Conservation (phyloP, 129 eudicot genomes). For the Chrysanthemum makinoi region DNA sequence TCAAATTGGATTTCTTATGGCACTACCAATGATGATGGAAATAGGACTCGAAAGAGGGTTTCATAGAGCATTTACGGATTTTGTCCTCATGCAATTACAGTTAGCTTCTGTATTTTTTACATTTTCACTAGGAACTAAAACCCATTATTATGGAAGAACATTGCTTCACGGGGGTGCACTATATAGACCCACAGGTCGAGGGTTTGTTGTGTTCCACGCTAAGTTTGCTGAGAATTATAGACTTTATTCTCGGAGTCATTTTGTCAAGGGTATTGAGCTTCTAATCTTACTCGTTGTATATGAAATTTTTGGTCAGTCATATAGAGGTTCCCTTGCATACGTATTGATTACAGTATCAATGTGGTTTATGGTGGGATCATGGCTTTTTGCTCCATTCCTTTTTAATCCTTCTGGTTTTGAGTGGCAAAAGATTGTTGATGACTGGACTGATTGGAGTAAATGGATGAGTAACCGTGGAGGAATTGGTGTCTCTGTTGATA, state of each 20-base stretch:
- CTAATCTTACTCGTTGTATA: constrained; percentile 81
- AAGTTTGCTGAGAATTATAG: constrained; percentile 92
- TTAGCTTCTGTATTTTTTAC: constrained; percentile 91
- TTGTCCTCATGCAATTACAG: constrained; percentile 88
- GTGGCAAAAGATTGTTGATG: constrained; percentile 97
- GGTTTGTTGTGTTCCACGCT: constrained; percentile 95
- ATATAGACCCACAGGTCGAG: constrained; percentile 88
- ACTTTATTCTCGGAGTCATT: constrained; percentile 82
- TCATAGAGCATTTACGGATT: constrained; percentile 73
- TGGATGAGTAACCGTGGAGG: constrained; percentile 93
- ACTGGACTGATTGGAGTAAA: constrained; percentile 93
- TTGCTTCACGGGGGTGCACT: constrained; percentile 98
- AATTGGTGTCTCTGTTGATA: constrained; percentile 84
- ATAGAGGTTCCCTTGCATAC: constrained; percentile 66
- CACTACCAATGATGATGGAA: constrained; percentile 98
- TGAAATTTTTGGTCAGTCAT: constrained; percentile 66
- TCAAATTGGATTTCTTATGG: constrained; percentile 88
- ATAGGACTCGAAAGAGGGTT: constrained; percentile 91
- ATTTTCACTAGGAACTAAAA: constrained; percentile 84
- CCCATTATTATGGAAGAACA: constrained; percentile 90
- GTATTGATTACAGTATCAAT: constrained; percentile 71
- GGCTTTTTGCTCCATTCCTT: constrained; percentile 95
- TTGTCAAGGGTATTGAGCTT: constrained; percentile 90
- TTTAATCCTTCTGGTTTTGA: constrained; percentile 98
- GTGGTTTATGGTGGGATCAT: constrained; percentile 93